Evolutionary conservation across 768 basidiomycete genomes (phyloP), one percentile per base, ranked within the genome.

Genomic region (Calocybe cyanea): DNA sequence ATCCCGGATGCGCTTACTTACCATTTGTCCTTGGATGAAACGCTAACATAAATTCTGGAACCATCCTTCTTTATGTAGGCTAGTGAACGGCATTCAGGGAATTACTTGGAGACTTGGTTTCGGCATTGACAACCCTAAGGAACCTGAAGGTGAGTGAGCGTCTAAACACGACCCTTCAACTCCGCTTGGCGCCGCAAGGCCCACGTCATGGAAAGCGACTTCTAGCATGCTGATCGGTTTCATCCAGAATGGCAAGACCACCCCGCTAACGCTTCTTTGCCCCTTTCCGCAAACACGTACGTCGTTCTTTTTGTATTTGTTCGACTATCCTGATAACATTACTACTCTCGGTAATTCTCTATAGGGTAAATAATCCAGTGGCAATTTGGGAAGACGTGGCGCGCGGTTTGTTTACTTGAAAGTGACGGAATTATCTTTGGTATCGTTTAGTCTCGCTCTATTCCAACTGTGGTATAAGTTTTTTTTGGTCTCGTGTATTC

Each of bases 71-170:
- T 51, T 45, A 35, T 36, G 25, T 44, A 79, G 78, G 51, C 45
- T 74, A 50, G 75, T 74, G 14, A 79, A 79, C 55, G 75, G 73
- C 46, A 61, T 79, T n/a, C 77, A 77, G 60, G 80, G 80, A 20
- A 75, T 82, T 35, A 81, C 81, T 23, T 83, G 79, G 78, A 63
- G 81, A 46, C 67, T 82, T n/a, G 80, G 71, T 2, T 81, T 78
- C 56, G 80, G 80, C 2, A 64, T 82, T 30, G 62, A 76, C 38
- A 62, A 79, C 51, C 66, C 76, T 4, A 54, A 60, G 13, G 62
- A 74, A 59, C 80, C 80, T 3, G 81, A 82, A 71, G 78, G 80
- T 79, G 49, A 33, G 65, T 47, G 31, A 51, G 30, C 28, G 39
- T 20, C 9, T 37, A n/a, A n/a, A n/a, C n/a, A n/a, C n/a, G n/a